These are phyloP conservation scores for Hexamita inflata DNA, from an alignment of 208 protist genomes.

Conservation along the genomic window DNA sequence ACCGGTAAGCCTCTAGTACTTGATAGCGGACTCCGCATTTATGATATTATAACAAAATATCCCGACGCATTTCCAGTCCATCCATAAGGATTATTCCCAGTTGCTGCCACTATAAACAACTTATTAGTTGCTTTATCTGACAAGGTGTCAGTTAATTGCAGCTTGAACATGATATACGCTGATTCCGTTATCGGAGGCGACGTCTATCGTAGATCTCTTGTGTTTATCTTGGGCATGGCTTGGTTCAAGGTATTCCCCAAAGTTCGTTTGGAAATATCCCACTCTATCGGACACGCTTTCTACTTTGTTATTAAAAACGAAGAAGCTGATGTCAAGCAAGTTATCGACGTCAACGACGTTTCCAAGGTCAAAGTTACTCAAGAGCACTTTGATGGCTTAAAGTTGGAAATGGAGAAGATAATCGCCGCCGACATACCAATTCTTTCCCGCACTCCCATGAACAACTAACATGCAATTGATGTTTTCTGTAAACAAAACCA, in stretches of 20 bases:
- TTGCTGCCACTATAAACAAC: conserved; percentile 13
- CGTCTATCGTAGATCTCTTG: conserved; percentile 27
- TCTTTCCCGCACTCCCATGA: background rate
- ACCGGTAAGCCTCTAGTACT: no score
- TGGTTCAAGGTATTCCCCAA: conserved; percentile 11
- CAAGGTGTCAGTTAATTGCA: background rate
- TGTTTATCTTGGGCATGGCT: conserved; percentile 39
- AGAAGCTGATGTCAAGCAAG: background rate
- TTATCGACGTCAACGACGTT: background rate
- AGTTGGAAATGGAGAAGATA: conserved; percentile 14
- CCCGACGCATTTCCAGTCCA: conserved; percentile 21
- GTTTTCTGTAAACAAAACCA: background rate
- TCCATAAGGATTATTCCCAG: no score
- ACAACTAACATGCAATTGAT: conserved; percentile 24
- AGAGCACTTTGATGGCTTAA: conserved; percentile 12
- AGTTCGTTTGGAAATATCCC: conserved; percentile 27
- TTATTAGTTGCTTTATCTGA: conserved; percentile 12
- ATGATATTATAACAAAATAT: background rate
- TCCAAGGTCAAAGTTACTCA: conserved; percentile 1
- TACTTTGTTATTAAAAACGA: conserved; percentile 4
- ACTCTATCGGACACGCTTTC: conserved; percentile 34
- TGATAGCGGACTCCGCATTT: no score
- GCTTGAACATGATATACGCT: background rate
- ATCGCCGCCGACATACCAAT: conserved; percentile 24
- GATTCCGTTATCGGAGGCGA: background rate